A percentile compares a stretch with the other conserved stretches of the same genome.
These are phyloP conservation scores for Sphaerostilbella broomeana DNA, from an alignment of 2,329 filamentous ascomycete genomes.

Conservation along the genomic window DNA sequence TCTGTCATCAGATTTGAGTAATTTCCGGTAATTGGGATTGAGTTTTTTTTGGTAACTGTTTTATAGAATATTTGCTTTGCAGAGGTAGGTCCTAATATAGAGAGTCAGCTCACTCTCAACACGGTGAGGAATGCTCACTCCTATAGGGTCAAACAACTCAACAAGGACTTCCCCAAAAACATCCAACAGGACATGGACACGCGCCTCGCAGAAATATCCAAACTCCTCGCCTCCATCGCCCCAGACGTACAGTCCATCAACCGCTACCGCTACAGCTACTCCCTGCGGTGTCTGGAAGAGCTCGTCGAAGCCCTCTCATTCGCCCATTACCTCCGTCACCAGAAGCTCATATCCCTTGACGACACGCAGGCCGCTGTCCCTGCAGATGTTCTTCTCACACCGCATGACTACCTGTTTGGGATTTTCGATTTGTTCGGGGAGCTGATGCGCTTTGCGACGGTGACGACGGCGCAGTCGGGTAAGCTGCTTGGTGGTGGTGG, in stretches of 20 bases:
- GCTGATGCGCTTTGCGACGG: constrained; percentile 94
- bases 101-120: no score
- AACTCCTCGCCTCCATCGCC: constrained; percentile 60
- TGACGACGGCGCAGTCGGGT: constrained; percentile 71
- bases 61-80: constrained; percentile 32
- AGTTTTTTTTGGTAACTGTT: neutral
- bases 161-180: constrained; percentile 56
- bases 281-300: constrained; percentile 85
- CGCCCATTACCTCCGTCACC: constrained; percentile 74
- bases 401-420: constrained; percentile 83
- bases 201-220: constrained; percentile 64
- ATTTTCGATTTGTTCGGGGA: constrained; percentile 93
- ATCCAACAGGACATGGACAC: constrained; percentile 64
- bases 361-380: constrained; percentile 49
- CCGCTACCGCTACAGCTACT: constrained; percentile 70
- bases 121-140: no score
- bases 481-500: constrained; percentile 34
- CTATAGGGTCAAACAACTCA: constrained; percentile 56
- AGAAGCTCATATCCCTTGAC: constrained; percentile 63
- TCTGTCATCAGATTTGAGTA: neutral
- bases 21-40: neutral
- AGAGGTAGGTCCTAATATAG: constrained; percentile 28
- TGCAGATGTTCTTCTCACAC: constrained; percentile 56
- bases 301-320: constrained; percentile 90
- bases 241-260: constrained; percentile 73